These are phyloP conservation scores for Triticum urartu DNA, from an alignment of 176 grass and related monocot genomes.

Conservation along the genomic window DNA sequence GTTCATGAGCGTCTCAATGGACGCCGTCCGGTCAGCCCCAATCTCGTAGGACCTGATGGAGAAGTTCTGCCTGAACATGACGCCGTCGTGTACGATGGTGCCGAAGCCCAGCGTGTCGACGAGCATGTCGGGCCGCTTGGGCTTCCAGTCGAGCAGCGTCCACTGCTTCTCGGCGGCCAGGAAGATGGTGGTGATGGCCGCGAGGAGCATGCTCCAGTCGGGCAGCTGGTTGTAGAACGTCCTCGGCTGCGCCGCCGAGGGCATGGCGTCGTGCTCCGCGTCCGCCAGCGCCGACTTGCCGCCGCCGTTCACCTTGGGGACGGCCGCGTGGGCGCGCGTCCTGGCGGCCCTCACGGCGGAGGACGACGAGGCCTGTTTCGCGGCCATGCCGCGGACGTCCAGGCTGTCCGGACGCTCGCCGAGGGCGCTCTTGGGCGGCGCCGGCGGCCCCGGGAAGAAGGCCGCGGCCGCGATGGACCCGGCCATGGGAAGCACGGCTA, in stretches of 20 bases:
- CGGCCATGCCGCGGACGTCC: conserved; percentile 47
- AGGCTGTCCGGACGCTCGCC: conserved; percentile 48
- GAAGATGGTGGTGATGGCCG: conserved; percentile 90
- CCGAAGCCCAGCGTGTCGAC: conserved; percentile 75
- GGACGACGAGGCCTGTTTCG: conserved; percentile 44
- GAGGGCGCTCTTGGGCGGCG: conserved; percentile 29
- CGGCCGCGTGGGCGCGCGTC: conserved; percentile 51
- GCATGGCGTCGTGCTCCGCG: conserved; percentile 38
- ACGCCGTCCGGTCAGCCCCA: conserved; percentile 74
- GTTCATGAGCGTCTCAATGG: conserved; percentile 97
- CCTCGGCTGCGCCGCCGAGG: conserved; percentile 35
- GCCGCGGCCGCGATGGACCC: conserved; percentile 63
- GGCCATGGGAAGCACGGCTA: conserved; percentile 43
- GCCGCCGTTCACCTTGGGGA: conserved; percentile 71
- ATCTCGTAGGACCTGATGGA: conserved; percentile 95
- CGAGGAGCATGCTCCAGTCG: conserved; percentile 92
- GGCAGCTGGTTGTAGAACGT: conserved; percentile 97
- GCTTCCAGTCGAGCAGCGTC: conserved; percentile 91
- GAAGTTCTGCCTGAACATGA: conserved; percentile 93
- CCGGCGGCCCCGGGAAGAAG: conserved; percentile 58
- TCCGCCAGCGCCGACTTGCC: conserved; percentile 46
- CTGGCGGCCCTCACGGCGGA: conserved; percentile 41
- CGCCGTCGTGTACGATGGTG: conserved; percentile 65
- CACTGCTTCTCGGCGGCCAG: conserved; percentile 90
- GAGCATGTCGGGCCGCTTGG: conserved; percentile 90